Conservation (phyloP, 768 basidiomycete species). For the Amanita exitialis region DNA sequence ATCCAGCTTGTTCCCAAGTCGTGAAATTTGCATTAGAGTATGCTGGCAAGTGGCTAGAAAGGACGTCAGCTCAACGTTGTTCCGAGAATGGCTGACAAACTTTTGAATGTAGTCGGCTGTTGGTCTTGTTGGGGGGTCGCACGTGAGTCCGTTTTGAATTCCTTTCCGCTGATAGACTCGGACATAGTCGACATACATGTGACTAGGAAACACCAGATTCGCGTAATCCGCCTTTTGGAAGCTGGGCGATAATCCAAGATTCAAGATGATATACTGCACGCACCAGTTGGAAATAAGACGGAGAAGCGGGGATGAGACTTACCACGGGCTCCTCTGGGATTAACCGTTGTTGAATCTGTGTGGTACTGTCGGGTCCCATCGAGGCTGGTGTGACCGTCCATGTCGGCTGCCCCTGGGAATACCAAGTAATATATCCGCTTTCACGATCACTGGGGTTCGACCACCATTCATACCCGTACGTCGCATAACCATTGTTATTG, state of each 20-base stretch:
- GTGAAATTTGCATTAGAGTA: slow-evolving; percentile 81
- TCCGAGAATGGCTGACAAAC: slow-evolving; percentile 18
- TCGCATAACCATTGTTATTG: slow-evolving; percentile 38
- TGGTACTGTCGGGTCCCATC: slow-evolving; percentile 52
- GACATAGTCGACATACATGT: slow-evolving; percentile 86
- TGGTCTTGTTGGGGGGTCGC: slow-evolving; percentile 69
- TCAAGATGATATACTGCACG: slow-evolving; percentile 70
- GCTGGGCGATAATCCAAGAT: slow-evolving; percentile 68
- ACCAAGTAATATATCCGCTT: slow-evolving; percentile 84
- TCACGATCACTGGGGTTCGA: slow-evolving; percentile 54
- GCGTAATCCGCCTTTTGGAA: slow-evolving; percentile 70
- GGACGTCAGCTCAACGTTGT: neutral
- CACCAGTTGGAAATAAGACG: slow-evolving; percentile 6
- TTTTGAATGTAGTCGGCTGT: slow-evolving; percentile 71
- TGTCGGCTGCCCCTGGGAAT: slow-evolving; percentile 46
- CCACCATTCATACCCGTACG: slow-evolving; percentile 78
- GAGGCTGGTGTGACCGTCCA: slow-evolving; percentile 66
- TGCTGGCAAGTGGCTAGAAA: slow-evolving; percentile 31
- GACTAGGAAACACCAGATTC: slow-evolving; percentile 65
- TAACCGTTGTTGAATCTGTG: slow-evolving; percentile 53
- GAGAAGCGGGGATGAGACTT: slow-evolving; percentile 15
- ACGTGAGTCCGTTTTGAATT: slow-evolving; percentile 58
- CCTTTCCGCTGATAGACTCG: slow-evolving; percentile 79
- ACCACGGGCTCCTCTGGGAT: slow-evolving; percentile 95
- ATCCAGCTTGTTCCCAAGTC: slow-evolving; percentile 72